Evolutionary conservation across 805 yeast species (phyloP).

Genomic region (Lipomyces yamanashiensis): DNA sequence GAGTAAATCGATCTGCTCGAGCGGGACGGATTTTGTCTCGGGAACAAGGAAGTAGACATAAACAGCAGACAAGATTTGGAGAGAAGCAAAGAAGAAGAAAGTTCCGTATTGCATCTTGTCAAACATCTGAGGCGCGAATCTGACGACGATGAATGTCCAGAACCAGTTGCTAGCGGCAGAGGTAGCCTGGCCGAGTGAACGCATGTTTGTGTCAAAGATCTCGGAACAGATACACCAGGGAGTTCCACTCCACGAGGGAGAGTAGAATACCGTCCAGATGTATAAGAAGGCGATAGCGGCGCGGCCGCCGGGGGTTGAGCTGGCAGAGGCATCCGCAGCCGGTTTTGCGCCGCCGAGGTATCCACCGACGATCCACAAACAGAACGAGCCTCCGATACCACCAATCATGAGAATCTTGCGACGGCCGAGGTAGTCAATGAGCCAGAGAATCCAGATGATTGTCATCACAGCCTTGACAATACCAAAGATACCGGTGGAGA

Average conservation of each 20-base stretch:
- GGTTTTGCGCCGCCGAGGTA: not conserved
- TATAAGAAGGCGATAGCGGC: conserved; percentile 19
- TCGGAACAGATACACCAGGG: conserved; percentile 23
- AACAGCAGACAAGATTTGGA: not conserved
- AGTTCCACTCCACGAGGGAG: conserved; percentile 17
- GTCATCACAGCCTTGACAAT: conserved; percentile 46
- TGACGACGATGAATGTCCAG: conserved; percentile 22
- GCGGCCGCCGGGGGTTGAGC: conserved; percentile 13
- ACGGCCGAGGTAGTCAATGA: conserved; percentile 19
- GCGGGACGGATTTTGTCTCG: not conserved
- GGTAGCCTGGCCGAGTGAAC: conserved; percentile 16
- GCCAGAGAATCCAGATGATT: conserved; percentile 13
- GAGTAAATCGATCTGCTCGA: not conserved
- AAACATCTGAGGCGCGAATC: conserved; percentile 21
- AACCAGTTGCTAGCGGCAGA: conserved; percentile 25
- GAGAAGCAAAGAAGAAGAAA: not conserved
- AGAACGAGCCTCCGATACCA: not conserved
- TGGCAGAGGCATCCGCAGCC: conserved; percentile 4
- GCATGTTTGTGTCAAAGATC: conserved; percentile 17
- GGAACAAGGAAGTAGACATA: not conserved
- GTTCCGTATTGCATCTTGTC: not conserved
- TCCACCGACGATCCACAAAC: conserved; percentile 9
- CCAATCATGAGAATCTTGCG: conserved; percentile 16
- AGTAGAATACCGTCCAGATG: conserved; percentile 18
- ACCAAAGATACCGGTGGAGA: conserved; percentile 61